These are phyloP conservation scores for Dioscorea zingiberensis DNA, from an alignment of 106 monocot genomes.

Conservation along the genomic window DNA sequence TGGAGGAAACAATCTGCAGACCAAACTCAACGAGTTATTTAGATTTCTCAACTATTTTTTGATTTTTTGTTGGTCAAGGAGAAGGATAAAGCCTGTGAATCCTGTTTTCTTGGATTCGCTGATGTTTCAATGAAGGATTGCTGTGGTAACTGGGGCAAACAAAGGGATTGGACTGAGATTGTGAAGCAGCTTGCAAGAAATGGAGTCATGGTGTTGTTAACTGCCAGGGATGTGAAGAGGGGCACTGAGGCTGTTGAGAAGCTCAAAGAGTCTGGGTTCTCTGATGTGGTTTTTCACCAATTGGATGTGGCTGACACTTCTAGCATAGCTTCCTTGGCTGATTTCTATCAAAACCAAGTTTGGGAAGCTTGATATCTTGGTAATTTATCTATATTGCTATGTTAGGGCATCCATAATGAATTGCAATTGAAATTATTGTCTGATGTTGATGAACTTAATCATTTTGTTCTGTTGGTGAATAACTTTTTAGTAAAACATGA, in stretches of 20 bases:
- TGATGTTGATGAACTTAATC: neutral
- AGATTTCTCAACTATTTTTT: too few relatives aligned
- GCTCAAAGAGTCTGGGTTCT: conserved; percentile 2
- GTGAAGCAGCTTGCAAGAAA: neutral
- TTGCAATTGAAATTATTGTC: too few relatives aligned
- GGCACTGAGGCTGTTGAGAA: conserved; percentile 6
- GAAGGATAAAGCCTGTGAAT: too few relatives aligned
- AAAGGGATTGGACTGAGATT: neutral
- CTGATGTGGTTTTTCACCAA: conserved; percentile 16
- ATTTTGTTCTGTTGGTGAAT: neutral
- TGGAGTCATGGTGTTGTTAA: neutral
- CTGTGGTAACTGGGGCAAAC: neutral
- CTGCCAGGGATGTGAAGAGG: conserved; percentile 2
- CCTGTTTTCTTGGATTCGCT: too few relatives aligned
- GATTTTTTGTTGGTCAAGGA: too few relatives aligned
- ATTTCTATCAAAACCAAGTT: conserved; percentile 11
- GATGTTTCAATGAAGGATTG: neutral
- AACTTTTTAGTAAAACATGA: neutral
- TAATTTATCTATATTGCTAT: neutral
- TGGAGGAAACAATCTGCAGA: too few relatives aligned
- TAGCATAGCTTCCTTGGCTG: conserved; percentile 12
- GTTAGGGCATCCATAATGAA: neutral
- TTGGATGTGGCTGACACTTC: conserved; percentile 15
- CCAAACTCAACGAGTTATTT: too few relatives aligned
- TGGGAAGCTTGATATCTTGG: conserved; percentile 24